Evolutionary conservation across 1,139 yeast species (phyloP).

Genomic region (Nakaseomyces sp.): DNA sequence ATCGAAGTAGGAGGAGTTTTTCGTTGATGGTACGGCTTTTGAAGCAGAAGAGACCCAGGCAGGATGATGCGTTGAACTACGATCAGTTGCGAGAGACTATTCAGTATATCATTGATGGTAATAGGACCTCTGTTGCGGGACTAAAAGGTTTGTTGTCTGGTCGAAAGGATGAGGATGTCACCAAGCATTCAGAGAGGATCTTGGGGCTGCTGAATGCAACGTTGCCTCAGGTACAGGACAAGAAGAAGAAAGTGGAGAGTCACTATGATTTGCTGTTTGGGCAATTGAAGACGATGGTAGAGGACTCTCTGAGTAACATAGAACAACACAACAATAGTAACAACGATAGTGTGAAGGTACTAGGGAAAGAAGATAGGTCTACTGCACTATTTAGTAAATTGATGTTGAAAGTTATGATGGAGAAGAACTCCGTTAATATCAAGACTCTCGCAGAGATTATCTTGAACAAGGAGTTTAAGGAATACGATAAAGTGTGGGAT

Average conservation of each 20-base stretch:
- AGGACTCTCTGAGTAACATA: constrained; percentile 11
- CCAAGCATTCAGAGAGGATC: constrained; percentile 22
- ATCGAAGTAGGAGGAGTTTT: constrained; percentile 1
- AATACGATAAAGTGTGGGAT: constrained; percentile 15
- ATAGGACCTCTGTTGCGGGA: constrained; percentile 10
- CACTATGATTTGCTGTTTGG: constrained; percentile 26
- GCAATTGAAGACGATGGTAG: constrained; percentile 21
- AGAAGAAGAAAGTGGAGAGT: constrained; percentile 18
- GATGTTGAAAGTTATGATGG: constrained; percentile 1
- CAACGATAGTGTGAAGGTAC: background rate
- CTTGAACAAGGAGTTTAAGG: constrained; percentile 15
- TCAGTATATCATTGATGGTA: constrained; percentile 20
- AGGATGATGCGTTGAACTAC: constrained; percentile 8
- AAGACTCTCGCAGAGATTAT: constrained; percentile 14
- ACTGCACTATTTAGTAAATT: background rate
- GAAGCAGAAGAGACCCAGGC: background rate
- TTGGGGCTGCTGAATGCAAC: constrained; percentile 24
- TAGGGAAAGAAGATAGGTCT: background rate
- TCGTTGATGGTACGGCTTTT: constrained; percentile 1
- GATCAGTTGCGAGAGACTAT: constrained; percentile 22
- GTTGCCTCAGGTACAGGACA: constrained; percentile 21
- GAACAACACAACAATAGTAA: background rate
- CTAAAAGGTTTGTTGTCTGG: constrained; percentile 8
- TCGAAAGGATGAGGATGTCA: constrained; percentile 11
- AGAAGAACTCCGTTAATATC: constrained; percentile 3